These are phyloP conservation scores for Picea engelmannii DNA, from an alignment of 83 land plant genomes.

Conservation along the genomic window DNA sequence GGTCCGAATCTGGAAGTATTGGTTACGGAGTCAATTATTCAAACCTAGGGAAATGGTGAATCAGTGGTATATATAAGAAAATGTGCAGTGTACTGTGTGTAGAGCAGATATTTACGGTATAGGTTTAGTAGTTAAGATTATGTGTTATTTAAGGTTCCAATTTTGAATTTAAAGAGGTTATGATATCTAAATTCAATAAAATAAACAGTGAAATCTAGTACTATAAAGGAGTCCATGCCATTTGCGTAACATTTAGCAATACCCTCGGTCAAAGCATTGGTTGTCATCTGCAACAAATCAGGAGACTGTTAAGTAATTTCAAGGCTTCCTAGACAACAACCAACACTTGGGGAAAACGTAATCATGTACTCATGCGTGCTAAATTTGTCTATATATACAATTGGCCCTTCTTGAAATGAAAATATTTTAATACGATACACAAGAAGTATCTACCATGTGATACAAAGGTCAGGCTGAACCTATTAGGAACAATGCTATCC, in stretches of 20 bases:
- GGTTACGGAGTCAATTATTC: no score
- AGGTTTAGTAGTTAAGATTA: no score
- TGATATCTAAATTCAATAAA: no score
- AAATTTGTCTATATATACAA: background rate
- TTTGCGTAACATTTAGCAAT: constrained; percentile 67
- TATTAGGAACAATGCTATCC: background rate
- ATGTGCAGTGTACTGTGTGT: no score
- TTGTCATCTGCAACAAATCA: constrained; percentile 78
- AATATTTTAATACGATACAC: background rate
- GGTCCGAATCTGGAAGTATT: no score
- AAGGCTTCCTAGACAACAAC: background rate
- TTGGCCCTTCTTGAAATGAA: background rate
- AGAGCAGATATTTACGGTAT: no score
- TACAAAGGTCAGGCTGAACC: background rate
- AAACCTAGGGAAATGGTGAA: no score
- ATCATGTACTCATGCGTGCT: background rate
- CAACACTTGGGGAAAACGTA: background rate
- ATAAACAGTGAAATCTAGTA: no score
- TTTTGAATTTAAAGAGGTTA: no score
- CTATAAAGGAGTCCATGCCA: constrained; percentile 77
- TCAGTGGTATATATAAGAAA: no score
- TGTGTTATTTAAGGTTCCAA: no score
- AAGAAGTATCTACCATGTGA: background rate
- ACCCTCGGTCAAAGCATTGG: constrained; percentile 76
- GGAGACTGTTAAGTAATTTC: constrained; percentile 1